These are phyloP conservation scores for Yamadazyma dushanensis DNA, from an alignment of 1,139 yeast genomes.

Conservation along the genomic window DNA sequence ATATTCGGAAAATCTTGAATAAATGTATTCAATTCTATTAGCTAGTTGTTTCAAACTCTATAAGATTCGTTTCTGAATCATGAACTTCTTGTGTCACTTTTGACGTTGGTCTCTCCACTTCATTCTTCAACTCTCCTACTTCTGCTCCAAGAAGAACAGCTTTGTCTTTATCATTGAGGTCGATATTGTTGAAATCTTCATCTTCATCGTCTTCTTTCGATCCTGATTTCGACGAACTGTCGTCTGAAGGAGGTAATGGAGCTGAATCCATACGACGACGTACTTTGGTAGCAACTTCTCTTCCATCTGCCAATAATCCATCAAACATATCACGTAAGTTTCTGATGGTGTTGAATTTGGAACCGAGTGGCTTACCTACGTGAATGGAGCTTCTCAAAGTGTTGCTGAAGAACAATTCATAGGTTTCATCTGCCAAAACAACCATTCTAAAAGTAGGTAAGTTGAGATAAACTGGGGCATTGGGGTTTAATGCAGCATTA, in stretches of 20 bases:
- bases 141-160: constrained; percentile 50
- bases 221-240: constrained; percentile 25
- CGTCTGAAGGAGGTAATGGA: constrained; percentile 21
- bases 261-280: constrained; percentile 81
- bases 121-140: constrained; percentile 28
- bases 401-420: constrained; percentile 75
- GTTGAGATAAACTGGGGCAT: constrained; percentile 70
- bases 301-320: constrained; percentile 87
- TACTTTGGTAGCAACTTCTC: constrained; percentile 85
- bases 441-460: constrained; percentile 95
- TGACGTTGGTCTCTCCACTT: constrained; percentile 16
- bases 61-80: constrained; percentile 18
- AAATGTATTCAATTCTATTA: neutral
- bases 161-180: constrained; percentile 48
- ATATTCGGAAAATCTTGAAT: constrained; percentile 49
- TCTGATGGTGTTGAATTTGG: constrained; percentile 47
- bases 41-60: constrained; percentile 27
- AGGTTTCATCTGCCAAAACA: constrained; percentile 87
- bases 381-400: constrained; percentile 69
- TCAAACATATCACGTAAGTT: constrained; percentile 87
- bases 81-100: constrained; percentile 6
- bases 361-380: constrained; percentile 54
- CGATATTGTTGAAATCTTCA: constrained; percentile 48
- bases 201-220: constrained; percentile 39
- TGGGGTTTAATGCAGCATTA: constrained; percentile 81